Evolutionary conservation across 108 stramenopile species (phyloP).

Genomic region (Nannochloropsis granulata): DNA sequence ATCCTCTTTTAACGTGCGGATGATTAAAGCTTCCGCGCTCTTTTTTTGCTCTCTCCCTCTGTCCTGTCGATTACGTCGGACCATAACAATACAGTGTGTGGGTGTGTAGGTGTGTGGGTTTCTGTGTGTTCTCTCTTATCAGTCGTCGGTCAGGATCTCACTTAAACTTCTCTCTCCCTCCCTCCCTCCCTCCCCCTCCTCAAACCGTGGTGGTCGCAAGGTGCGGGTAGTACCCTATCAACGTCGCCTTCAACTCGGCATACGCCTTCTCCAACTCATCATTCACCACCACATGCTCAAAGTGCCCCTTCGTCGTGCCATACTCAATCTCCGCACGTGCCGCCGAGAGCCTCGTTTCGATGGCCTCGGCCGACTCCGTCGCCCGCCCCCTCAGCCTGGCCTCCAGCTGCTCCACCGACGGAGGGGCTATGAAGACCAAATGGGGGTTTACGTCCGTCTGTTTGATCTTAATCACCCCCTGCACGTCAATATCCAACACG

Average conservation of each 20-base stretch:
- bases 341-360: slow-evolving; percentile 57
- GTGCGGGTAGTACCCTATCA: slow-evolving; percentile 11
- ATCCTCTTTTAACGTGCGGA: too few species aligned
- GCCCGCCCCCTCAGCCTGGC: slow-evolving; percentile 59
- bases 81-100: too few species aligned
- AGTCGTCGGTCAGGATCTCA: too few species aligned
- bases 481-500: slow-evolving; percentile 78
- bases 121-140: too few species aligned
- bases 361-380: slow-evolving; percentile 69
- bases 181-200: neutral
- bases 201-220: neutral
- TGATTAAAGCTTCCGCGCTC: too few species aligned
- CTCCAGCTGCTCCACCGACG: slow-evolving; percentile 71
- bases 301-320: slow-evolving; percentile 33
- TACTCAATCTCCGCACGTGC: slow-evolving; percentile 78
- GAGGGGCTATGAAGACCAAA: slow-evolving; percentile 79
- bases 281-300: slow-evolving; percentile 24
- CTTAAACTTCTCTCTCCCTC: too few species aligned
- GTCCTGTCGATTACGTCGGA: too few species aligned
- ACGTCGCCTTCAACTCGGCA: slow-evolving; percentile 3
- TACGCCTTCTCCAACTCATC: slow-evolving; percentile 18
- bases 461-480: slow-evolving; percentile 31
- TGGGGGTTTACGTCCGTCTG: slow-evolving; percentile 51
- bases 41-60: too few species aligned
- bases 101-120: too few species aligned